Conservation (phyloP, 371 early-diverging fungal genomes). For the Mucor lusitanicus region DNA sequence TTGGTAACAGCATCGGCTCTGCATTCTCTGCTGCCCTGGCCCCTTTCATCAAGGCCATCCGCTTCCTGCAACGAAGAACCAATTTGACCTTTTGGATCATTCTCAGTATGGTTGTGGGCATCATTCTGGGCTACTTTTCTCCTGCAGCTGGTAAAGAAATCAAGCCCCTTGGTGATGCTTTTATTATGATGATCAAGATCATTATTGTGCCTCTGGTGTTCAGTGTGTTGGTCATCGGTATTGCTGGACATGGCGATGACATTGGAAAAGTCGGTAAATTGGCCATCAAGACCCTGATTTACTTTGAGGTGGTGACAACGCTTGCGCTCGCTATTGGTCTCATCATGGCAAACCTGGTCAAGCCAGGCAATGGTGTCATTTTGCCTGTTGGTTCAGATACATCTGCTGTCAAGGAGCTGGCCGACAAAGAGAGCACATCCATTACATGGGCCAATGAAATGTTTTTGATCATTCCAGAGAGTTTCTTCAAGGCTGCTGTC, state of each 20-base stretch:
- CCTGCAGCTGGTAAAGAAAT: constrained; percentile 49
- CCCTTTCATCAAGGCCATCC: not conserved
- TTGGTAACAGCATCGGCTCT: not conserved
- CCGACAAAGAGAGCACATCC: constrained; percentile 23
- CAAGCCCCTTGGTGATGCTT: constrained; percentile 58
- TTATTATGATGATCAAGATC: constrained; percentile 70
- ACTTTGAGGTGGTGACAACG: constrained; percentile 69
- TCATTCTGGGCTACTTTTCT: constrained; percentile 61
- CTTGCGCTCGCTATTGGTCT: constrained; percentile 75
- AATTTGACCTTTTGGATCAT: constrained; percentile 68
- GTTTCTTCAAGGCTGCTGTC: constrained; percentile 58
- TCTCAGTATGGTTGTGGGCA: constrained; percentile 60
- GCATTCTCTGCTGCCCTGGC: not conserved
- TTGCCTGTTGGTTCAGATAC: constrained; percentile 22
- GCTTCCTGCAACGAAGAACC: constrained; percentile 30
- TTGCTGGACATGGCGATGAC: constrained; percentile 75
- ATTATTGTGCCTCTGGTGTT: constrained; percentile 76
- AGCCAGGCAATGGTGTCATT: constrained; percentile 60
- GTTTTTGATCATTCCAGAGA: constrained; percentile 56
- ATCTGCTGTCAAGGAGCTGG: constrained; percentile 24
- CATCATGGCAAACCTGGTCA: constrained; percentile 64
- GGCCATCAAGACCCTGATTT: constrained; percentile 66
- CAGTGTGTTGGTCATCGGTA: constrained; percentile 60
- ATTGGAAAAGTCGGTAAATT: constrained; percentile 61
- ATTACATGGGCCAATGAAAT: constrained; percentile 63